These are phyloP conservation scores for Naegleria fowleri DNA, from an alignment of 208 protist genomes.

Conservation along the genomic window DNA sequence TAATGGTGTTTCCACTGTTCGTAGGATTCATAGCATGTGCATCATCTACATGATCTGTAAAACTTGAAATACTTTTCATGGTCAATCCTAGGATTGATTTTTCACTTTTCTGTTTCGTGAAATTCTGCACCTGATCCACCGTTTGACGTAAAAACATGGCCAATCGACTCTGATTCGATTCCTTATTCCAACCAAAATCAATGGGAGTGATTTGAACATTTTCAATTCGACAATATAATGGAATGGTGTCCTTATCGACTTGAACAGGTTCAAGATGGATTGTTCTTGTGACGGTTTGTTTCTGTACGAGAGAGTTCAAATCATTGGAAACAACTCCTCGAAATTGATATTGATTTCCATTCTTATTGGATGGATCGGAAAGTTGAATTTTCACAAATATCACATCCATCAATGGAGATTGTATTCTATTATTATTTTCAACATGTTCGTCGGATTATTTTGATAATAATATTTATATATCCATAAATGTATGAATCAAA, in stretches of 20 bases:
- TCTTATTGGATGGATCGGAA: too few relatives aligned
- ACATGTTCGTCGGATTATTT: too few relatives aligned
- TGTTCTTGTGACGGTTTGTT: neutral
- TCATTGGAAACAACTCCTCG: neutral
- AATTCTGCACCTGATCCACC: neutral
- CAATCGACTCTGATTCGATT: neutral
- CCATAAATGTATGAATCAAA: too few relatives aligned
- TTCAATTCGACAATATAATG: neutral
- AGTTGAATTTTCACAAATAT: too few relatives aligned
- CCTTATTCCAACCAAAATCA: neutral
- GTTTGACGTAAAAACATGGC: neutral
- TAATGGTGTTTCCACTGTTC: neutral
- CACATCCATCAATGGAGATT: too few relatives aligned
- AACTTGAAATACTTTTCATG: too few relatives aligned
- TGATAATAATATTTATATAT: too few relatives aligned
- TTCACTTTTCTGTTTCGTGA: neutral
- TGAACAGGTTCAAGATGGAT: neutral
- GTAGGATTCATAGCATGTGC: neutral
- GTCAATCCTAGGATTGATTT: neutral
- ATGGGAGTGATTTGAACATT: neutral
- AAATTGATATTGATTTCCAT: neutral
- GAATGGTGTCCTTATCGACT: neutral
- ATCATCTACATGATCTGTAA: neutral
- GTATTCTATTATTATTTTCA: too few relatives aligned
- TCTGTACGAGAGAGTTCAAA: neutral